Evolutionary conservation across 139 green algal species (phyloP), one percentile per base, ranked within the genome.

Genomic region (Trebouxia sp.): DNA sequence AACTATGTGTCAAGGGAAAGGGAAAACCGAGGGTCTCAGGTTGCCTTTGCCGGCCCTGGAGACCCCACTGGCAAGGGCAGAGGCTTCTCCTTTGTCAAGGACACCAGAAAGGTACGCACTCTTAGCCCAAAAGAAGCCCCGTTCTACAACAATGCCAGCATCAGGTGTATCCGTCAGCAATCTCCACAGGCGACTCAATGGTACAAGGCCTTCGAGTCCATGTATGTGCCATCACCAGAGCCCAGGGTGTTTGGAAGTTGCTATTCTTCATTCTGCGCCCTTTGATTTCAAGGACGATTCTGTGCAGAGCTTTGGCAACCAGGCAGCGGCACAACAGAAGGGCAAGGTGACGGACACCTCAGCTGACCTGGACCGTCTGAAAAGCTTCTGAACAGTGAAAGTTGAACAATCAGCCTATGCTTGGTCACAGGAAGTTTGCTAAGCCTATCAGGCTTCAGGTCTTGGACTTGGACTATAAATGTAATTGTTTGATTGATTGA

Each of bases 11-110:
- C 83, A 1, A 82, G 72, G 22, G 79, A 92, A 43, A 70, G 82
- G 42, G 86, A 89, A 65, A 80, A 79, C n/a, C 79, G 81, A 28
- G 85, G 80, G 28, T 48, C n/a, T 26, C 66, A 82, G 69, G 76
- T 78, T 15, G 62, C 62, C 62, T 72, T 72, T 72, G 62, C 62
- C 10, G 92, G 92, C 8, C 65, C 83, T 0, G 92, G 84, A 5
- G 92, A 96, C 76, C 92, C 92, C n/a, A 93, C 89, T 0, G 93
- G 92, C 12, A 84, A 92, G 8, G 93, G 93, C 32, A 67, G 81
- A 47, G 93, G 89, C 28, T 94, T 93, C 83, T 90, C 83, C 20
- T 97, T 88, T 78, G 83, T 90, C 76, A 82, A 80, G 79, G 62
- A 62, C 28, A 79, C 42, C 11, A 32, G 42, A 77, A 53, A 37